phyloP scores from a whole-genome alignment of 2,329 filamentous ascomycete genomes.

The Chalara sp. region DNA sequence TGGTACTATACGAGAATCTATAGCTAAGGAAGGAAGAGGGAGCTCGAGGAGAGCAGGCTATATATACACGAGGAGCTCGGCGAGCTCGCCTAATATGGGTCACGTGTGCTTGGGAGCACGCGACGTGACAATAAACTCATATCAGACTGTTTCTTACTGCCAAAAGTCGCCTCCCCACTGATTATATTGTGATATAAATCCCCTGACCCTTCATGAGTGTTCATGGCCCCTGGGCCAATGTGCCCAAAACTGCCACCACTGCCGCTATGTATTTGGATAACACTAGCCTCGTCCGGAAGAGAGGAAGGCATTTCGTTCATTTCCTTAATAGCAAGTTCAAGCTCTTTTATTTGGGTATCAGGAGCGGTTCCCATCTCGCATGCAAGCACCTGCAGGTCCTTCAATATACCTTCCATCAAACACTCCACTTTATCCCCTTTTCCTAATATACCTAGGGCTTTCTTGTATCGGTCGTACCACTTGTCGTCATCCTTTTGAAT shows the following conservation, averaged over 20 bases:
- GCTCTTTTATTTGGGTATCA: constrained; percentile 7
- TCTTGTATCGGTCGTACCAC: constrained; percentile 16
- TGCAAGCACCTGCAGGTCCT: constrained; percentile 16
- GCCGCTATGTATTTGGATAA: constrained; percentile 16
- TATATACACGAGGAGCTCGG: no score
- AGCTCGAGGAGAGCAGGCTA: no score
- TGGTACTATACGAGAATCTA: no score
- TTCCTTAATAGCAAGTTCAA: constrained; percentile 9
- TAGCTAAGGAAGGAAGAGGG: no score
- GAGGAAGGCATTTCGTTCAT: constrained; percentile 10
- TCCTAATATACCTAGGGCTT: constrained; percentile 10
- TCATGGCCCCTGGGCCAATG: not conserved
- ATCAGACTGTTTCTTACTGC: no score
- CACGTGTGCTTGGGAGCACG: no score
- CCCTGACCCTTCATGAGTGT: no score
- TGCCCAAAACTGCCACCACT: not conserved
- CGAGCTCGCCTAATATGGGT: no score
- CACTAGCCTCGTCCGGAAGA: constrained; percentile 3
- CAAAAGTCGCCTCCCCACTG: no score
- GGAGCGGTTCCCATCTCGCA: constrained; percentile 12
- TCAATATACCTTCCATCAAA: constrained; percentile 18
- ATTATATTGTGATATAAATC: no score
- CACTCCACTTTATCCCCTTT: constrained; percentile 14
- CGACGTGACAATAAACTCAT: no score
- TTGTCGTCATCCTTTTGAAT: constrained; percentile 15